Evolutionary conservation across 495 filamentous ascomycete species (phyloP).

Genomic region (Parachaetomium inaequale): DNA sequence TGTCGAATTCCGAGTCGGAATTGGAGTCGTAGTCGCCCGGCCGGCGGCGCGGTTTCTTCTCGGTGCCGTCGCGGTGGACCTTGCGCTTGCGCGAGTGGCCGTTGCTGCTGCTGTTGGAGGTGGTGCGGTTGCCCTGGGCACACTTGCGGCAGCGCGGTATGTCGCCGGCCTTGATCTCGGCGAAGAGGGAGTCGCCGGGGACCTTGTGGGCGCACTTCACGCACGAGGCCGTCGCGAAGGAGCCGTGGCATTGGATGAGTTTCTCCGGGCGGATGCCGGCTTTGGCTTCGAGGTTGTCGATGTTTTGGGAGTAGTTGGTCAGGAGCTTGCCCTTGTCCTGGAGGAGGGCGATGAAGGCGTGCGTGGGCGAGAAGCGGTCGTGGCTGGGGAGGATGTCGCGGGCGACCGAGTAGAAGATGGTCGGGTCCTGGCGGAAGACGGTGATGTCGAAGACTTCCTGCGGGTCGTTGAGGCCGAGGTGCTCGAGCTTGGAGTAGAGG

Average conservation of each 20-base stretch:
- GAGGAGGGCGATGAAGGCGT: slow-evolving; percentile 92
- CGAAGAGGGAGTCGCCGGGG: slow-evolving; percentile 71
- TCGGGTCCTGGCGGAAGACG: slow-evolving; percentile 80
- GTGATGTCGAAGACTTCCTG: slow-evolving; percentile 93
- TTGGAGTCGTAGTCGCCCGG: slow-evolving; percentile 62
- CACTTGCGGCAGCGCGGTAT: slow-evolving; percentile 64
- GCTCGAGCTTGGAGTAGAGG: slow-evolving; percentile 79
- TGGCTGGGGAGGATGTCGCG: slow-evolving; percentile 81
- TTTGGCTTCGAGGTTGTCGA: slow-evolving; percentile 90
- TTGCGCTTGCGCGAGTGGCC: slow-evolving; percentile 63
- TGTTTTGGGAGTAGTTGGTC: slow-evolving; percentile 98
- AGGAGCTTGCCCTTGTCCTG: slow-evolving; percentile 86
- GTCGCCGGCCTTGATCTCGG: slow-evolving; percentile 68
- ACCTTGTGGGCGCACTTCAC: slow-evolving; percentile 76
- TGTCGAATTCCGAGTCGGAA: slow-evolving; percentile 64
- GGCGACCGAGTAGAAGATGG: slow-evolving; percentile 87
- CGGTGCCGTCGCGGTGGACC: slow-evolving; percentile 58
- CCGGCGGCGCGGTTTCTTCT: slow-evolving; percentile 57
- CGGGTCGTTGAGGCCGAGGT: slow-evolving; percentile 69
- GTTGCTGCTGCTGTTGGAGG: slow-evolving; percentile 19
- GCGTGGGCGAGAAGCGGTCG: slow-evolving; percentile 75
- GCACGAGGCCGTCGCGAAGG: slow-evolving; percentile 88
- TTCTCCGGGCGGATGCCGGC: slow-evolving; percentile 81
- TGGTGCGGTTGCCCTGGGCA: slow-evolving; percentile 46
- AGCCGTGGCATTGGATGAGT: slow-evolving; percentile 93